These are phyloP conservation scores for Typha latifolia DNA, from an alignment of 176 grass and related monocot species.

Conservation along the genomic window DNA sequence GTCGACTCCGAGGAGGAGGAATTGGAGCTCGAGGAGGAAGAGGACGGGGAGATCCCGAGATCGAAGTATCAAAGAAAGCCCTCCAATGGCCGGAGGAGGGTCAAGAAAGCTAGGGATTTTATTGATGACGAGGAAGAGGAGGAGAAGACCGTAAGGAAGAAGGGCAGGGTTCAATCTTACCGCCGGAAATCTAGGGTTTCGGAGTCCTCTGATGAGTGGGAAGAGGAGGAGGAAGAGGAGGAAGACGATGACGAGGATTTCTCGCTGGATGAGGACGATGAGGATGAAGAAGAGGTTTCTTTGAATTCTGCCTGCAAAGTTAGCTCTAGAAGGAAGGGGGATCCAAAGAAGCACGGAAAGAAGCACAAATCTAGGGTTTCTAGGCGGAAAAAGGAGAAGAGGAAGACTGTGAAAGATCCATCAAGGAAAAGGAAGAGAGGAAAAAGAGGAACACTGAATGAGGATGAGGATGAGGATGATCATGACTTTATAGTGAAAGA, in stretches of 20 bases:
- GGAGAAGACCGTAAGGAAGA: slow-evolving; percentile 23
- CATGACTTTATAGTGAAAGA: slow-evolving; percentile 69
- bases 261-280: slow-evolving; percentile 27
- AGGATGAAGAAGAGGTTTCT: slow-evolving; percentile 38
- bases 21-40: background rate
- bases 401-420: slow-evolving; percentile 10
- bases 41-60: background rate
- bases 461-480: slow-evolving; percentile 33
- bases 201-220: slow-evolving; percentile 26
- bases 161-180: background rate
- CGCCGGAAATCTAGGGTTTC: slow-evolving; percentile 15
- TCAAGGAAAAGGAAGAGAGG: slow-evolving; percentile 12
- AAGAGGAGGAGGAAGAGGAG: slow-evolving; percentile 27
- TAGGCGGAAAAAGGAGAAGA: slow-evolving; percentile 26
- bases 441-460: slow-evolving; percentile 8
- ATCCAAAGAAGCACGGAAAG: slow-evolving; percentile 15
- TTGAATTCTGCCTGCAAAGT: slow-evolving; percentile 14
- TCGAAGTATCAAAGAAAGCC: background rate
- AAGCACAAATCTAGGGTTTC: slow-evolving; percentile 34
- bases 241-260: slow-evolving; percentile 68
- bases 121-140: slow-evolving; percentile 18
- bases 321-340: slow-evolving; percentile 14
- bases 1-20: slow-evolving; percentile 1
- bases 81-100: slow-evolving; percentile 1
- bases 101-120: slow-evolving; percentile 3